Evolutionary conservation across 139 green algal genomes (phyloP), one percentile per base, ranked within the genome.

Genomic region (Coccomyxa sp.): DNA sequence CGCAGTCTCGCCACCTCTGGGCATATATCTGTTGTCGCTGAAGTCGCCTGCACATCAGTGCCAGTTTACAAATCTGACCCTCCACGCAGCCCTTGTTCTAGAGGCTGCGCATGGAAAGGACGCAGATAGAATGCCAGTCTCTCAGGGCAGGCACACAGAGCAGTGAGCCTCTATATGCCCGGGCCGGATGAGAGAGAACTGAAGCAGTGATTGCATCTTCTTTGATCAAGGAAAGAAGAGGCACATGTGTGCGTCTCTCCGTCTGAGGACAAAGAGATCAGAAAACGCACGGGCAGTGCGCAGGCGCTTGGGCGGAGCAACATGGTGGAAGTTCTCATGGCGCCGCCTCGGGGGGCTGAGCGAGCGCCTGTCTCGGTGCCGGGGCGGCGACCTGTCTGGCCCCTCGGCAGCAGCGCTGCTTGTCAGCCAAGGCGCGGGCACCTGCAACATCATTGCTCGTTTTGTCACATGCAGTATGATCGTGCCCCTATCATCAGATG

Each of bases 321-420:
- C 64, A 29, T 71, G 64, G n/a, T 71, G 64, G 64, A 71, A 71
- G n/a, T 37, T 71, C 7, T 71, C 64, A 71, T 31, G 35, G 64
- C 64, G 64, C 64, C 24, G 64, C 64, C 29, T 2, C 64, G 27
- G 64, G 27, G 24, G 27, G 29, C 64, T 22, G 64, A 22, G 64
- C 24, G 24, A 71, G 24, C 64, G 64, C 29, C 73, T 86, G 64
- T 35, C 85, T 68, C 80, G 78, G 14, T 72, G 85, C 50, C 50
- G 50, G 50, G 50, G 50, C 50, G 18, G 5, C 5, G 27, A 31
- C 50, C 50, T 18, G 5, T 18, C 50, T 31, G 50, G 50, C 18
- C 18, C 50, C 50, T 22, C 27, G 50, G 18, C 22, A 64, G 5
- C 3, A 64, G 27, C 2, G 50, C 27, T 22, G 27, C 50, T 64